Conservation (phyloP, 2,329 filamentous ascomycete genomes). For the Tympanopsis confertula region DNA sequence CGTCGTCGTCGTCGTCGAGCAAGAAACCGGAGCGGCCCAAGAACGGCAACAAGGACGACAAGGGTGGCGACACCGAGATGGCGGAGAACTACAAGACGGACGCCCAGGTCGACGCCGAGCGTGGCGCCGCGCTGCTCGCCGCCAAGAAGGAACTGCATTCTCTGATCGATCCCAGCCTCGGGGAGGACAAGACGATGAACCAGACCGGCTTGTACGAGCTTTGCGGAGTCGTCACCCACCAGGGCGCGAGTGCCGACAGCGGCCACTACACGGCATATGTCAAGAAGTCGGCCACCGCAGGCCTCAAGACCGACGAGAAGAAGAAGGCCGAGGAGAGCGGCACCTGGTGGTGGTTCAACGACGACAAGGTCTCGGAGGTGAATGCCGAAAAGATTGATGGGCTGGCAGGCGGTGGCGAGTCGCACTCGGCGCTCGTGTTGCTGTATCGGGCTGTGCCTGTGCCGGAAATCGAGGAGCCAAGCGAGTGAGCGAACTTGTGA, state of each 20-base stretch:
- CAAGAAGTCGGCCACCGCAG: constrained; percentile 68
- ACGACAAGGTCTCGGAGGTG: constrained; percentile 92
- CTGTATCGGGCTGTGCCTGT: constrained; percentile 67
- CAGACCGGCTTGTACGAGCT: constrained; percentile 93
- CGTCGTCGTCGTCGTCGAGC: constrained; percentile 18
- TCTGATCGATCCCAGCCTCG: constrained; percentile 64
- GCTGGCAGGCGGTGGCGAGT: constrained; percentile 66
- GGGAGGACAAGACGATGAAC: constrained; percentile 60
- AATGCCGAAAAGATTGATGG: constrained; percentile 81
- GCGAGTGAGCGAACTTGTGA: constrained; percentile 11
- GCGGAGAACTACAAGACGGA: constrained; percentile 77
- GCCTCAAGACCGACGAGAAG: constrained; percentile 58
- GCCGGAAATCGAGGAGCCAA: constrained; percentile 38
- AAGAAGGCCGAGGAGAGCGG: constrained; percentile 73
- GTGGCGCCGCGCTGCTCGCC: constrained; percentile 58
- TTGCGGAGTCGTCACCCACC: constrained; percentile 86
- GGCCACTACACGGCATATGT: constrained; percentile 97
- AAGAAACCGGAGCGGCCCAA: constrained; percentile 32
- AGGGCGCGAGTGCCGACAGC: constrained; percentile 91
- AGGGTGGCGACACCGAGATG: constrained; percentile 60
- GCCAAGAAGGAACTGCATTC: constrained; percentile 81
- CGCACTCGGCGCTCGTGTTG: constrained; percentile 70
- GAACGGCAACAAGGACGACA: constrained; percentile 21
- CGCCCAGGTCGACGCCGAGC: constrained; percentile 81
- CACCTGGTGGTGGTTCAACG: constrained; percentile 99